Conservation (phyloP, 441 rosid genomes). For the Gossypium davidsonii region DNA sequence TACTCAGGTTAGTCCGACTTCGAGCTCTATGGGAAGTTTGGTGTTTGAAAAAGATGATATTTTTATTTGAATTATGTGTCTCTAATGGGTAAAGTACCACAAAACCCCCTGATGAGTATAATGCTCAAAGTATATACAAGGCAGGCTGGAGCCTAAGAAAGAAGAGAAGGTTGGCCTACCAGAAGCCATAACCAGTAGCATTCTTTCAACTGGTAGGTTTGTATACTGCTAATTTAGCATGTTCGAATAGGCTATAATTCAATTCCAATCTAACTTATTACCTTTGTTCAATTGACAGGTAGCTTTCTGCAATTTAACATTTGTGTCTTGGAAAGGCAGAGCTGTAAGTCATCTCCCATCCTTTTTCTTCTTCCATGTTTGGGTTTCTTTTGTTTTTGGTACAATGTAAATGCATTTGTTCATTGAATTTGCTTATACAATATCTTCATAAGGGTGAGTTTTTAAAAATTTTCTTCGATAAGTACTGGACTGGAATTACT, state of each 20-base stretch:
- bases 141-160: conserved; percentile 52
- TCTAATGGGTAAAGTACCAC: not conserved
- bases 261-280: conserved; percentile 11
- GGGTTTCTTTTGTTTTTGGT: not conserved
- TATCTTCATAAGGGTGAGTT: not conserved
- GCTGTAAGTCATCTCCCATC: conserved; percentile 44
- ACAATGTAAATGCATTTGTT: not conserved
- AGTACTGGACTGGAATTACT: not conserved
- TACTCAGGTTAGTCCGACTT: too few relatives aligned
- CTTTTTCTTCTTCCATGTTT: not conserved
- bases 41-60: not conserved
- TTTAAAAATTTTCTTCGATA: not conserved
- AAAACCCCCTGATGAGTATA: too few relatives aligned
- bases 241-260: conserved; percentile 12
- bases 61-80: not conserved
- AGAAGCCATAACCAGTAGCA: conserved; percentile 83
- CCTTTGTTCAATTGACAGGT: conserved; percentile 36
- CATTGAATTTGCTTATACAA: not conserved
- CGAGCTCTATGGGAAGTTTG: not conserved
- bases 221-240: conserved; percentile 6
- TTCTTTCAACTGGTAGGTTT: conserved; percentile 73
- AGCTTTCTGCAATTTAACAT: conserved; percentile 75
- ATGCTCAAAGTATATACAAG: too few relatives aligned
- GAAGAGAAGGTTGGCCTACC: conserved; percentile 98
- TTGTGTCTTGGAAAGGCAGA: conserved; percentile 86